These are phyloP conservation scores for Fagopyrum esculentum DNA, from an alignment of 148 eudicot species.

Conservation along the genomic window DNA sequence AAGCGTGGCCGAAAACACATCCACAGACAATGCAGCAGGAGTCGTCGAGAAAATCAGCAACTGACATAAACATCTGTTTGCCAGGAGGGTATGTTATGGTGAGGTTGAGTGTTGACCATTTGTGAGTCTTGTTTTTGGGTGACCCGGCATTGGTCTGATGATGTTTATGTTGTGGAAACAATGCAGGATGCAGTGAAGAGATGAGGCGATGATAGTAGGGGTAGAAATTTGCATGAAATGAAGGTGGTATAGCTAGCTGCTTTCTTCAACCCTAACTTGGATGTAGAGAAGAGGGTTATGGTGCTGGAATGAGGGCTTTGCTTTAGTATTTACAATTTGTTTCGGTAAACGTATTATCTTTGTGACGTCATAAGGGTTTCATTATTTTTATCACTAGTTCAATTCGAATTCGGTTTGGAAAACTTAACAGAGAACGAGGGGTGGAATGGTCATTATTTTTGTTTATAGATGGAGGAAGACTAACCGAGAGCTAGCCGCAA, in stretches of 20 bases:
- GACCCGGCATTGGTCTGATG: not conserved
- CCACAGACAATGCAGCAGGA: constrained; percentile 24
- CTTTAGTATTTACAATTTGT: too few relatives aligned
- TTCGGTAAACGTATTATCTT: too few relatives aligned
- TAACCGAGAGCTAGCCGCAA: too few relatives aligned
- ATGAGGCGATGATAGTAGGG: not conserved
- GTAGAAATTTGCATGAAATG: not conserved
- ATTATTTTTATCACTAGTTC: too few relatives aligned
- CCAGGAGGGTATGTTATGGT: constrained; percentile 30
- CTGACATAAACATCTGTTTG: constrained; percentile 45
- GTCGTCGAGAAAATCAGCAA: constrained; percentile 23
- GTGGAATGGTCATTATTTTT: too few relatives aligned
- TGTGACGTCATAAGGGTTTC: too few relatives aligned
- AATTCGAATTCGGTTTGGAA: too few relatives aligned
- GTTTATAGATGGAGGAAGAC: too few relatives aligned
- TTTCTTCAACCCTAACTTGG: not conserved
- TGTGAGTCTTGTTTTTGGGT: not conserved
- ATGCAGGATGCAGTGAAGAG: constrained; percentile 3
- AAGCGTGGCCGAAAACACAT: constrained; percentile 29
- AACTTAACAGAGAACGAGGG: too few relatives aligned
- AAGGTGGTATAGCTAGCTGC: not conserved
- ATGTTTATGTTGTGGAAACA: not conserved
- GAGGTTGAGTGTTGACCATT: too few relatives aligned
- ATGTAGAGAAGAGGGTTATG: not conserved
- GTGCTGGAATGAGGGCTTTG: too few relatives aligned